Percentiles rank a stretch among this genome's conserved stretches.
phyloP scores from a whole-genome alignment of 2,329 filamentous ascomycete genomes.

The Leptoxyphium fumago region DNA sequence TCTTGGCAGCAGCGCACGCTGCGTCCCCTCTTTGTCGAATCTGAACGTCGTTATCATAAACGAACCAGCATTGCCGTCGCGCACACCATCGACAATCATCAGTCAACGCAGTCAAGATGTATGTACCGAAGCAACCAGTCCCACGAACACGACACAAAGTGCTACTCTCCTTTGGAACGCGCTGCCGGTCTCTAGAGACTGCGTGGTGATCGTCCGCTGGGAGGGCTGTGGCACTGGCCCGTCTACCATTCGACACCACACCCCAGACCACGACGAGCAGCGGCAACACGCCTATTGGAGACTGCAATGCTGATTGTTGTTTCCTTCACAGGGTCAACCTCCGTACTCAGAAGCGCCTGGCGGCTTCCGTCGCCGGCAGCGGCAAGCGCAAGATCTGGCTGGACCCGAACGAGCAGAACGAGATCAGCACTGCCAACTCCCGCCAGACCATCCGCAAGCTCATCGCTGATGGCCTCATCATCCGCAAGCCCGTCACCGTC shows the following conservation, averaged over 20 bases:
- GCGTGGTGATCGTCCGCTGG: not conserved
- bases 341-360: conserved; percentile 99
- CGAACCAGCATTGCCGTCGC: not conserved
- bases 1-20: not conserved
- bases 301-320: conserved; percentile 9
- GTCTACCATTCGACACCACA: conserved; percentile 3
- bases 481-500: conserved; percentile 99
- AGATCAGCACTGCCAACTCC: conserved; percentile 99
- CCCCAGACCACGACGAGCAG: conserved; percentile 1
- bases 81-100: conserved; percentile 11
- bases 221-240: not conserved
- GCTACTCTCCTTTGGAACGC: not conserved
- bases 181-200: not conserved
- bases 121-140: conserved; percentile 5
- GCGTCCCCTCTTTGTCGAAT: not conserved
- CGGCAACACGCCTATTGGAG: conserved; percentile 1
- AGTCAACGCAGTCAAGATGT: conserved; percentile 16
- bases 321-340: conserved; percentile 76
- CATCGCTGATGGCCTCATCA: conserved; percentile 98
- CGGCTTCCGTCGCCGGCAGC: conserved; percentile 95
- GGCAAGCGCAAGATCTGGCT: conserved; percentile 99
- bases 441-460: conserved; percentile 99
- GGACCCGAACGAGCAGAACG: conserved; percentile 96
- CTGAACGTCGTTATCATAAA: not conserved
- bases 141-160: not conserved